Conservation (phyloP, 768 basidiomycete genomes). For the Termitomyces sp. region DNA sequence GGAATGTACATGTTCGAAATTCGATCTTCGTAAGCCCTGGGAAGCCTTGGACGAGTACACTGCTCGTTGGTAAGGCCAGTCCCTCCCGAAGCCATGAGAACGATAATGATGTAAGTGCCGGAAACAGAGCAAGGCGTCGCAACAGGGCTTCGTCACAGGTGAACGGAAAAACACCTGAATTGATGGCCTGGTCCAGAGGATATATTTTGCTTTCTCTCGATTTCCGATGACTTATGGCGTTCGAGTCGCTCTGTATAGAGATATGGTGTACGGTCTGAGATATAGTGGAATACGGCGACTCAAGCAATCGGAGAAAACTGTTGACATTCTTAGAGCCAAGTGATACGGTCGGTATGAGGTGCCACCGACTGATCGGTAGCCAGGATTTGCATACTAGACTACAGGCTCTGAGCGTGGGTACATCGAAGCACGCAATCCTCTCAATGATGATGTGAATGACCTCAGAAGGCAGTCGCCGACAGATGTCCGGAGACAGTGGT, state of each 20-base stretch:
- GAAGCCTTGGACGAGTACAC: slow-evolving; percentile 12
- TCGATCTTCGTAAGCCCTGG: slow-evolving; percentile 17
- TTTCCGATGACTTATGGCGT: slow-evolving; percentile 13
- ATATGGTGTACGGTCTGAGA: slow-evolving; percentile 12
- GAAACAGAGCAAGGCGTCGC: slow-evolving; percentile 10
- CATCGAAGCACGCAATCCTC: slow-evolving; percentile 13
- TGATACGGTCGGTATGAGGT: slow-evolving; percentile 12
- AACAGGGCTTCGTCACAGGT: slow-evolving; percentile 10
- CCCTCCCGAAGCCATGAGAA: slow-evolving; percentile 15
- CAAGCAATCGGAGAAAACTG: slow-evolving; percentile 13
- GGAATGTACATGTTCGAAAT: slow-evolving; percentile 19
- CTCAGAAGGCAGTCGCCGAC: slow-evolving; percentile 14
- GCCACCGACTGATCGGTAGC: slow-evolving; percentile 11
- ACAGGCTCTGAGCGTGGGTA: slow-evolving; percentile 13
- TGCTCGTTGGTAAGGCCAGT: slow-evolving; percentile 4
- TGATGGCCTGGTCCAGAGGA: not conserved
- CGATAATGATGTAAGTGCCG: slow-evolving; percentile 12
- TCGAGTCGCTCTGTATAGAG: slow-evolving; percentile 14
- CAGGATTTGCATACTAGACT: slow-evolving; percentile 15
- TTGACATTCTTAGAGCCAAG: slow-evolving; percentile 11
- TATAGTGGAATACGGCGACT: slow-evolving; percentile 13
- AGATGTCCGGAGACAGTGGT: slow-evolving; percentile 12
- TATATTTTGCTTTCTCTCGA: slow-evolving; percentile 10
- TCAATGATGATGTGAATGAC: slow-evolving; percentile 15
- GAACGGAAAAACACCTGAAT: not conserved